A percentile compares a stretch with the other conserved stretches of the same genome.
Conservation (phyloP, 75 land plant genomes). For the Sequoia sempervirens region DNA sequence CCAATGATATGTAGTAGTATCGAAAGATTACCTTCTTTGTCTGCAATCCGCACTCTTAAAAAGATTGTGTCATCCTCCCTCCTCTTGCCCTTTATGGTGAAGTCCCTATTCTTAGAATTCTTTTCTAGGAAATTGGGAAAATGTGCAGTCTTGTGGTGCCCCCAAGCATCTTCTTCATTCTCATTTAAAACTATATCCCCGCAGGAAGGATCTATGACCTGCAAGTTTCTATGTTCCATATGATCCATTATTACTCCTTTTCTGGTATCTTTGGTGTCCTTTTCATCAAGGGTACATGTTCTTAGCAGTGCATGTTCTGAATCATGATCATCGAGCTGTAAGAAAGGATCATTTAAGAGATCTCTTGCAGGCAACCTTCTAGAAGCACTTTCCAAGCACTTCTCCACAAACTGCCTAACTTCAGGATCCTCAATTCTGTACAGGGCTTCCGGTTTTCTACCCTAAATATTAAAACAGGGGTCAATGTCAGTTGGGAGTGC, state of each 20-base stretch:
- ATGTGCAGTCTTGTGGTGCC: not conserved
- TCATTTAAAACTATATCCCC: slow-evolving; percentile 9
- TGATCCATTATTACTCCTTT: slow-evolving; percentile 9
- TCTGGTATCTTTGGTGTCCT: slow-evolving; percentile 13
- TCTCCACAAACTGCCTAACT: slow-evolving; percentile 48
- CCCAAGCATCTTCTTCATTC: not conserved
- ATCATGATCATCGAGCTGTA: slow-evolving; percentile 19
- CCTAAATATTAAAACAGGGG: slow-evolving; percentile 22
- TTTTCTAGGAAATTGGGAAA: not conserved
- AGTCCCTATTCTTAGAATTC: slow-evolving; percentile 32
- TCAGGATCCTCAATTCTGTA: slow-evolving; percentile 54
- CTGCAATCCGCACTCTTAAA: slow-evolving; percentile 72
- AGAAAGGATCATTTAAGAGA: slow-evolving; percentile 63
- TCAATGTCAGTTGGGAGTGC: not conserved
- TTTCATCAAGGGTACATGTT: slow-evolving; percentile 11
- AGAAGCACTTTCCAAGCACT: slow-evolving; percentile 53
- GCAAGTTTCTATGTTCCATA: slow-evolving; percentile 14
- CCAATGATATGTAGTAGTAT: not conserved
- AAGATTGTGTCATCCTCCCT: slow-evolving; percentile 78
- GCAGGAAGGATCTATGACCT: slow-evolving; percentile 14
- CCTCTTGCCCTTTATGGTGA: slow-evolving; percentile 77
- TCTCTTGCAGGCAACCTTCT: slow-evolving; percentile 61
- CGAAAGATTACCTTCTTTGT: slow-evolving; percentile 51
- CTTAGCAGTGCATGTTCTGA: not conserved
- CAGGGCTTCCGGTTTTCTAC: slow-evolving; percentile 62